Base-by-base conservation (phyloP, 805 yeast species). In the Myxozyma mucilagina region DNA sequence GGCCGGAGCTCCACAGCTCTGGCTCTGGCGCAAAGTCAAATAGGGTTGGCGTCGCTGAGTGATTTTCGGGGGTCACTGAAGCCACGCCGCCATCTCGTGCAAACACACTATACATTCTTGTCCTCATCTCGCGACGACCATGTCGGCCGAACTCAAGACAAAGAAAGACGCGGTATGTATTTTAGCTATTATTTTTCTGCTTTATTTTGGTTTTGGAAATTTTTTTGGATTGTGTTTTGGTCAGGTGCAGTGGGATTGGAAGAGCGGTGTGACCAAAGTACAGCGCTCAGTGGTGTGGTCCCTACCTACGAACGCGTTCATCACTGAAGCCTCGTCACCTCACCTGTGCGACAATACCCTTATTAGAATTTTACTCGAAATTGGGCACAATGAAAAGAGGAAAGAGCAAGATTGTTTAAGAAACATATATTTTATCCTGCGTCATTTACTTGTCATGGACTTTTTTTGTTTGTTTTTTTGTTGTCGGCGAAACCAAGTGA, bases 161-260 rank as follows among this genome's bases (percentile, higher is more conserved):
- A 69, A 70, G 56, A 73, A 73, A 67, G 76, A 73, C 62, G 74
- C 73, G 39, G 76, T 73, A 71, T 61, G 76, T 73, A 18, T 51
- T n/a, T 35, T 10, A 13, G 18, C 32, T 38, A 29, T 16, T 47
- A 16, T 35, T 48, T 3, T 13, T 8, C 18, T 51, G 18, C 3
- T 24, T 45, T 18, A 9, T 4, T 18, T 18, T 29, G 35, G 11
- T 45, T 8, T 45, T 45, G 29, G n/a, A n/a, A 13, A 18, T 20
- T 14, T 42, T 14, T 44, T 24, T 20, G 13, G 31, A 10, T 4
- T 4, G 48, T 2, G 11, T 44, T 6, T 3, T 13, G 20, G n/a
- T n/a, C n/a, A n/a, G n/a, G n/a, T n/a, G n/a, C n/a, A n/a, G 35
- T 4, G 50, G 50, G 38, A 47, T 6, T 48, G 9, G 39, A 9